Conservation (phyloP, 129 eudicot genomes). For the Oenanthe sinensis region DNA sequence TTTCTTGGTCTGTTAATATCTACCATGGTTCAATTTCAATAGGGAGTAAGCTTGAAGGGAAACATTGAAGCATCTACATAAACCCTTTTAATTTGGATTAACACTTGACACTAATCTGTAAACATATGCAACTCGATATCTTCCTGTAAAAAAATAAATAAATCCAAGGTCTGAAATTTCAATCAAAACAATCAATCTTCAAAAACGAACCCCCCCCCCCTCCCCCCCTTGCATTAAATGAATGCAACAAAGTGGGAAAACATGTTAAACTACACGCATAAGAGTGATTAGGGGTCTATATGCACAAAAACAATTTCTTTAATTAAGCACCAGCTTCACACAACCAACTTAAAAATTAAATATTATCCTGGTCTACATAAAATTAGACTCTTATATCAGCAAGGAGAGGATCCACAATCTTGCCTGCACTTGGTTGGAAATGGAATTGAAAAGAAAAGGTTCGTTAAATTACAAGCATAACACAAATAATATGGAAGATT, state of each 20-base stretch:
- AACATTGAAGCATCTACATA: background rate
- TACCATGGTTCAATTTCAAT: background rate
- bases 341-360: background rate
- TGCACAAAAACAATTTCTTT: background rate
- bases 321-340: background rate
- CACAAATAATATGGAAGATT: constrained; percentile 2
- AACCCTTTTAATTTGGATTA: background rate
- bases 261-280: background rate
- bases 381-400: background rate
- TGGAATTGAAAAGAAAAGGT: background rate
- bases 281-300: background rate
- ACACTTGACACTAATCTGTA: background rate
- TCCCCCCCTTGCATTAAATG: background rate
- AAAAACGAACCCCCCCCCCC: background rate
- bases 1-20: background rate
- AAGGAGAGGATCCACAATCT: background rate
- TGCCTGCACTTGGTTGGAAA: background rate
- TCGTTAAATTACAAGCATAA: background rate
- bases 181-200: background rate
- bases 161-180: background rate
- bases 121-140: background rate
- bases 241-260: background rate
- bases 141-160: background rate
- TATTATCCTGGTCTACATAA: background rate
- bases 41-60: background rate